A percentile compares a stretch with the other conserved stretches of the same genome.
Evolutionary conservation across 257 asterid species (phyloP).

Genomic region (Euphrasia confusa): DNA sequence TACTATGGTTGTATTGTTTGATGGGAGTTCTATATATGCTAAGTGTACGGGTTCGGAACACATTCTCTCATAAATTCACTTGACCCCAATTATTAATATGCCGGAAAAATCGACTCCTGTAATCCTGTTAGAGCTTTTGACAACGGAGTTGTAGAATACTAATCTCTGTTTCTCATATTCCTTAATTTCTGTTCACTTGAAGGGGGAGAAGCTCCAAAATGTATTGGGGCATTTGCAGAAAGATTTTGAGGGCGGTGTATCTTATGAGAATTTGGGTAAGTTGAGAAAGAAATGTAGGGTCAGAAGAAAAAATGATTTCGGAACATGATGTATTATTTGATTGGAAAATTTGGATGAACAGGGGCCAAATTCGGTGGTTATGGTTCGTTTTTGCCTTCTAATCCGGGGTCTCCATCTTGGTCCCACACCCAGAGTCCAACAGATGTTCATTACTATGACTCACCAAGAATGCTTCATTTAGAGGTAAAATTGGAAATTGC

Average conservation of each 20-base stretch:
- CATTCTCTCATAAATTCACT: not conserved
- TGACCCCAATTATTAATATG: slow-evolving; percentile 4
- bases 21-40: not conserved
- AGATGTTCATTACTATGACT: slow-evolving; percentile 38
- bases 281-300: slow-evolving; percentile 24
- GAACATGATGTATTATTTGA: slow-evolving; percentile 26
- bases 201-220: slow-evolving; percentile 86
- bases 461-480: slow-evolving; percentile 41
- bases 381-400: slow-evolving; percentile 91
- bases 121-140: no score
- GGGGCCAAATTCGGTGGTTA: slow-evolving; percentile 96
- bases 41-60: slow-evolving; percentile 16
- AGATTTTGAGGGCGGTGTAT: slow-evolving; percentile 95
- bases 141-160: no score
- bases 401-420: slow-evolving; percentile 76
- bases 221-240: slow-evolving; percentile 90
- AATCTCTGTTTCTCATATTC: slow-evolving; percentile 24
- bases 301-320: slow-evolving; percentile 21
- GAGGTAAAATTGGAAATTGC: slow-evolving; percentile 40
- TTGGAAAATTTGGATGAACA: slow-evolving; percentile 34
- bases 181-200: slow-evolving; percentile 30
- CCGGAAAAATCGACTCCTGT: no score
- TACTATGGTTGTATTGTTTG: not conserved
- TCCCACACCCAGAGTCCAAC: slow-evolving; percentile 58
- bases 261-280: slow-evolving; percentile 97